Conservation (phyloP, 129 eudicot species). For the Rutidosis leptorrhynchoides region DNA sequence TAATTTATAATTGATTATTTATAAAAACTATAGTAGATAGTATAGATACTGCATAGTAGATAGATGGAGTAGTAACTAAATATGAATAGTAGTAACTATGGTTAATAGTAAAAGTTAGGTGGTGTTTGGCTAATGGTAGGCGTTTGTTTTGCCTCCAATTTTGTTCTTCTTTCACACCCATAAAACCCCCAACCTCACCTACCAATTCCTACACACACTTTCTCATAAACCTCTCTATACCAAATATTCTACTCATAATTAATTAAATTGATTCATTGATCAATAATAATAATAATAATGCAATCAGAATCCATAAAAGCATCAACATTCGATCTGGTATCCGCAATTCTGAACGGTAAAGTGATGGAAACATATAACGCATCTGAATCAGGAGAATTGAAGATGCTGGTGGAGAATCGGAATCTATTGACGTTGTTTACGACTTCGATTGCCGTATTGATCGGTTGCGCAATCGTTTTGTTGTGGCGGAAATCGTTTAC, state of each 20-base stretch:
- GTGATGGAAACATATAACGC: slow-evolving; percentile 33
- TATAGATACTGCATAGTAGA: too few relatives aligned
- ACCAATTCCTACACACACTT: background rate
- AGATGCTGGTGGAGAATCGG: slow-evolving; percentile 44
- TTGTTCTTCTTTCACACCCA: background rate
- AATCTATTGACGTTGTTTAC: slow-evolving; percentile 57
- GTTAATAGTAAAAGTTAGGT: background rate
- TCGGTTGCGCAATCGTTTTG: slow-evolving; percentile 56
- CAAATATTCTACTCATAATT: too few relatives aligned
- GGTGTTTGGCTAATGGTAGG: background rate
- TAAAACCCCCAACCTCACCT: background rate
- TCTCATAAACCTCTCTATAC: background rate
- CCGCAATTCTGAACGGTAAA: slow-evolving; percentile 55
- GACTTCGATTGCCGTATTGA: slow-evolving; percentile 64
- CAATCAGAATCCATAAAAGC: slow-evolving; percentile 56
- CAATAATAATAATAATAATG: slow-evolving; percentile 30
- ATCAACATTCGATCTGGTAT: slow-evolving; percentile 66
- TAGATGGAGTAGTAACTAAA: too few relatives aligned
- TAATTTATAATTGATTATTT: too few relatives aligned
- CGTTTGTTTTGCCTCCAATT: background rate
- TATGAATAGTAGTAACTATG: background rate
- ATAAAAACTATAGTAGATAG: too few relatives aligned
- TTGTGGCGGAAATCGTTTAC: slow-evolving; percentile 62
- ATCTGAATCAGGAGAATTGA: slow-evolving; percentile 33
- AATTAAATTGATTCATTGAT: too few relatives aligned